These are phyloP conservation scores for Gaertneriomyces semiglobifer DNA, from an alignment of 192 early-diverging fungal species.

Conservation along the genomic window DNA sequence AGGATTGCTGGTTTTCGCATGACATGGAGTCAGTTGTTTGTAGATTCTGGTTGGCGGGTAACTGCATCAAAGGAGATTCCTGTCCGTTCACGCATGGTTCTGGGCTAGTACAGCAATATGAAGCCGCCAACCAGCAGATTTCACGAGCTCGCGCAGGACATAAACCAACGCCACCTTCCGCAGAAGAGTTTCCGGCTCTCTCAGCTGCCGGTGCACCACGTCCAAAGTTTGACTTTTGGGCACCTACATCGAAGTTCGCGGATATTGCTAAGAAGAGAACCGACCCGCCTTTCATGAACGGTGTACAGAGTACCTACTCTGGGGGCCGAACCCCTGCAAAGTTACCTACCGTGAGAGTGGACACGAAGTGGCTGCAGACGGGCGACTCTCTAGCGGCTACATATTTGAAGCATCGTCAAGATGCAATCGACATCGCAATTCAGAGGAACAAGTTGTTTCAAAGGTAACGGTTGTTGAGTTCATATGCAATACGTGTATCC, in stretches of 20 bases:
- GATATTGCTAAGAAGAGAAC: slow-evolving; percentile 29
- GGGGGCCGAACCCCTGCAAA: neutral
- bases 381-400: slow-evolving; percentile 38
- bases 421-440: slow-evolving; percentile 45
- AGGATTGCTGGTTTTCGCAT: slow-evolving; percentile 56
- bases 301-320: neutral
- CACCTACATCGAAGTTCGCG: slow-evolving; percentile 32
- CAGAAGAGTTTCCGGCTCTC: slow-evolving; percentile 30
- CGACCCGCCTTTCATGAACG: neutral
- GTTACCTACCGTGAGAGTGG: slow-evolving; percentile 9
- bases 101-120: slow-evolving; percentile 10
- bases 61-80: slow-evolving; percentile 39
- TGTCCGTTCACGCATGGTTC: slow-evolving; percentile 46
- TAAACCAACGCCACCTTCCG: neutral
- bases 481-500: too few relatives aligned
- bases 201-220: neutral
- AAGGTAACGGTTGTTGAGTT: slow-evolving; percentile 11
- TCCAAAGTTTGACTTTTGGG: slow-evolving; percentile 39
- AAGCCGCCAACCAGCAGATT: too few relatives aligned
- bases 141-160: neutral
- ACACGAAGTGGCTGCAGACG: slow-evolving; percentile 41
- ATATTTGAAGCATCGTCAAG: slow-evolving; percentile 40
- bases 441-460: slow-evolving; percentile 48
- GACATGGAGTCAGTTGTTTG: slow-evolving; percentile 40
- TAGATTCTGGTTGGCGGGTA: slow-evolving; percentile 46